Evolutionary conservation across 768 basidiomycete genomes (phyloP).

Genomic region (Mrakia frigida): DNA sequence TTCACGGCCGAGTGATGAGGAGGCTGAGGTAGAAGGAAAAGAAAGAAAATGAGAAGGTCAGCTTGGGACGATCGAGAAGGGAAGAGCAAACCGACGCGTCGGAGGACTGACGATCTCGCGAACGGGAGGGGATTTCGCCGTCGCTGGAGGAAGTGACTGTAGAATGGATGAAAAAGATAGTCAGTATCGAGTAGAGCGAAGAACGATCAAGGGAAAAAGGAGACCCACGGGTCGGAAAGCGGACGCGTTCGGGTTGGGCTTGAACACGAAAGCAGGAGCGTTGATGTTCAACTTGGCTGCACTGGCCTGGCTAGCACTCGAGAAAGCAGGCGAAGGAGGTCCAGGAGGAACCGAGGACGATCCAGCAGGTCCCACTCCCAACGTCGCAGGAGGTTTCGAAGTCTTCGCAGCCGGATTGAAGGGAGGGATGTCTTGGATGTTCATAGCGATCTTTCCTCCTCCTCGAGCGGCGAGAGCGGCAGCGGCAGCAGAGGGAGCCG

Average conservation of each 20-base stretch:
- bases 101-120: slow-evolving; percentile 27
- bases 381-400: neutral
- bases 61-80: neutral
- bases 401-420: slow-evolving; percentile 57
- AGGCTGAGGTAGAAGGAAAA: slow-evolving; percentile 37
- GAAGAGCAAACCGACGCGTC: neutral
- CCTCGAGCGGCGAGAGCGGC: neutral
- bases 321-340: slow-evolving; percentile 53
- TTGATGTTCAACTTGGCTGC: slow-evolving; percentile 62
- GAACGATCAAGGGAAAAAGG: neutral
- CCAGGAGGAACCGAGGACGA: slow-evolving; percentile 42
- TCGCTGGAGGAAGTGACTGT: neutral
- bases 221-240: slow-evolving; percentile 60
- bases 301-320: slow-evolving; percentile 38
- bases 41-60: slow-evolving; percentile 43
- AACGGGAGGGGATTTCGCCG: slow-evolving; percentile 12
- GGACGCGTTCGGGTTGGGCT: slow-evolving; percentile 74
- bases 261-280: slow-evolving; percentile 80
- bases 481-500: slow-evolving; percentile 26
- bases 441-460: slow-evolving; percentile 54
- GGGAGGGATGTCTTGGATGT: slow-evolving; percentile 83
- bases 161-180: too few relatives aligned
- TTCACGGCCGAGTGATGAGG: slow-evolving; percentile 39
- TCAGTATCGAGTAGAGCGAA: neutral
- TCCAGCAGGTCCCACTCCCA: neutral